phyloP scores from a whole-genome alignment of 495 filamentous ascomycete genomes.

The Viridothelium virens region DNA sequence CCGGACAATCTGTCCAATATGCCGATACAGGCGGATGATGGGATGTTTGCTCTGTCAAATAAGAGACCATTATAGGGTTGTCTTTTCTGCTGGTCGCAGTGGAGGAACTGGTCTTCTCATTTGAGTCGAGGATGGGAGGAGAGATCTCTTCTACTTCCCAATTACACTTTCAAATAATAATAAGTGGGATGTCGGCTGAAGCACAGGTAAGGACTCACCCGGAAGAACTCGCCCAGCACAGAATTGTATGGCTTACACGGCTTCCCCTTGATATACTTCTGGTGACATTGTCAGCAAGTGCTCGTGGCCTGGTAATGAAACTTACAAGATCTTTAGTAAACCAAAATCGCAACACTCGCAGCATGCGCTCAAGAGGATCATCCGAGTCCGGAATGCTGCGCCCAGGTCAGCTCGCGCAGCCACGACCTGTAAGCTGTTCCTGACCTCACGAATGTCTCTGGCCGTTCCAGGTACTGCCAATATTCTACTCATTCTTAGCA shows the following conservation, averaged over 20 bases:
- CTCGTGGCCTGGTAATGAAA: not conserved
- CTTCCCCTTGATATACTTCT: constrained; percentile 97
- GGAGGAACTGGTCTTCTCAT: not conserved
- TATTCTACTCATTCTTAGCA: constrained; percentile 55
- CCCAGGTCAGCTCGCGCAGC: constrained; percentile 32
- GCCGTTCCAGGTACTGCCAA: constrained; percentile 95
- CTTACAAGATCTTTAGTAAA: constrained; percentile 89
- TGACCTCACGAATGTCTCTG: constrained; percentile 82
- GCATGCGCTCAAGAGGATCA: constrained; percentile 82
- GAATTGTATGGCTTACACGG: constrained; percentile 99
- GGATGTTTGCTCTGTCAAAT: constrained; percentile 94
- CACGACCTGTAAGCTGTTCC: constrained; percentile 18
- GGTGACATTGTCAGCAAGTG: constrained; percentile 24
- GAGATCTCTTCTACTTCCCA: constrained; percentile 77
- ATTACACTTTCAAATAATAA: constrained; percentile 54
- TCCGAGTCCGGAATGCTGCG: constrained; percentile 86
- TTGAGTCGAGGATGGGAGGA: constrained; percentile 31
- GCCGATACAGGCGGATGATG: constrained; percentile 97
- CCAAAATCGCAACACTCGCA: constrained; percentile 91
- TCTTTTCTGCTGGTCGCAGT: constrained; percentile 31
- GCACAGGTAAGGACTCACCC: constrained; percentile 47
- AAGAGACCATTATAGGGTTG: constrained; percentile 69
- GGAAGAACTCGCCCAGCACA: constrained; percentile 93
- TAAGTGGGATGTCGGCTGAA: constrained; percentile 14
- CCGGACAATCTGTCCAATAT: constrained; percentile 87